Percentiles rank a stretch among this genome's conserved stretches.
Conservation (phyloP, 306 rosid species). For the Acacia acuminata region DNA sequence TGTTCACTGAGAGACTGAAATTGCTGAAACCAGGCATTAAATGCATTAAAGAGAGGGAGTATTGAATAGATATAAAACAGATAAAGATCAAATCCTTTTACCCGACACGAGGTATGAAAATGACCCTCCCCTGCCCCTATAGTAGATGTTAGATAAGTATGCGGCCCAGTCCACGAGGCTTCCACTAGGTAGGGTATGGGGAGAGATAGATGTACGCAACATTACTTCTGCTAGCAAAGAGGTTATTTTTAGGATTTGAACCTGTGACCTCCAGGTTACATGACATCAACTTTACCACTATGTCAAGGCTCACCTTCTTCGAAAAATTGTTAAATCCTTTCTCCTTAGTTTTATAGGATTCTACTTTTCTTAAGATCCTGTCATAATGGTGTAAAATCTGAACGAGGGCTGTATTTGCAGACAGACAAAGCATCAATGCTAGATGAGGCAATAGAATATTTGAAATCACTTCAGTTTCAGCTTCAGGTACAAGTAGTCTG, state of each 20-base stretch:
- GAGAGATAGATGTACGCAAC: too few relatives aligned
- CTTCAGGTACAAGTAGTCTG: conserved; percentile 61
- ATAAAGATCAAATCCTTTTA: background rate
- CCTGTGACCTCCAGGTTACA: too few relatives aligned
- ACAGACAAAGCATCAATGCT: conserved; percentile 90
- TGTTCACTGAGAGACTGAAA: conserved; percentile 3
- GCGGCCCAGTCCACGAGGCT: too few relatives aligned
- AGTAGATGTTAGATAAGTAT: background rate
- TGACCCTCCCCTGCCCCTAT: conserved; percentile 3
- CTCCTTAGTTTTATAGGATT: background rate
- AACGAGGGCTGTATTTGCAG: conserved; percentile 46
- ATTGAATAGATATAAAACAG: background rate
- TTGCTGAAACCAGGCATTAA: background rate
- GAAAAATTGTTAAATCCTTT: background rate
- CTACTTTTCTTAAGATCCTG: conserved; percentile 19
- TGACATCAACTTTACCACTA: too few relatives aligned
- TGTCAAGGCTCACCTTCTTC: too few relatives aligned
- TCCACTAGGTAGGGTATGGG: too few relatives aligned
- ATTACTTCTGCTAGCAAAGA: too few relatives aligned
- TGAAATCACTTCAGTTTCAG: conserved; percentile 88
- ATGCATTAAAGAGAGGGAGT: conserved; percentile 1
- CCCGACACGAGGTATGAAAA: background rate
- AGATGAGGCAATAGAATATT: conserved; percentile 86
- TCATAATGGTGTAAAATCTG: conserved; percentile 7
- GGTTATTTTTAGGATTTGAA: too few relatives aligned